Evolutionary conservation across 2,329 filamentous ascomycete genomes (phyloP).

Genomic region (Plectosphaerella plurivora): DNA sequence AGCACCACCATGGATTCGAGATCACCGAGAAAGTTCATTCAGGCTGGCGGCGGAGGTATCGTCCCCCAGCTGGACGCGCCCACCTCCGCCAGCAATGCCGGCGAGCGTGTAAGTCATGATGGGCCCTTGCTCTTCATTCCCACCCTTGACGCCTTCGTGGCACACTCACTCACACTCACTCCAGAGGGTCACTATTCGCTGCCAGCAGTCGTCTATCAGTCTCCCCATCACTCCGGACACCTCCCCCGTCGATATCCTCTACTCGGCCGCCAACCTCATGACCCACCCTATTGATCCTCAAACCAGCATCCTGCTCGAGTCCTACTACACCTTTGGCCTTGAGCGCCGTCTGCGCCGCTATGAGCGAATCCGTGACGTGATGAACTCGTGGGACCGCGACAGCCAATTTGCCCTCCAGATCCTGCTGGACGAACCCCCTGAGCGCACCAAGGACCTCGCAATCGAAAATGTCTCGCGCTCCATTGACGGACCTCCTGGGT

Average conservation of each 20-base stretch:
- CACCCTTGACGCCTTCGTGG: not conserved
- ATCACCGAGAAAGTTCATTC: slow-evolving; percentile 24
- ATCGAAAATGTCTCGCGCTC: slow-evolving; percentile 56
- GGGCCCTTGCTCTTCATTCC: not conserved
- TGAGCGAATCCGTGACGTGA: slow-evolving; percentile 78
- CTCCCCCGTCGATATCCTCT: slow-evolving; percentile 68
- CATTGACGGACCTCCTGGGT: slow-evolving; percentile 58
- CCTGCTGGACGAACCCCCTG: slow-evolving; percentile 50
- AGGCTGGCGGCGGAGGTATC: slow-evolving; percentile 40
- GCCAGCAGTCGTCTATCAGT: slow-evolving; percentile 61
- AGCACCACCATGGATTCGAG: not conserved
- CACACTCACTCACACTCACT: slow-evolving; percentile 17
- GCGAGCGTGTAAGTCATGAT: slow-evolving; percentile 61
- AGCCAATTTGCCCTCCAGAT: slow-evolving; percentile 71
- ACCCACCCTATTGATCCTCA: slow-evolving; percentile 59
- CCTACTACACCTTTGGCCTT: slow-evolving; percentile 69
- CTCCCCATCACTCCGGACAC: slow-evolving; percentile 74
- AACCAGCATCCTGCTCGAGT: slow-evolving; percentile 71
- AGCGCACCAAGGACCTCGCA: slow-evolving; percentile 59
- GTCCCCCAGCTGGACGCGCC: slow-evolving; percentile 66
- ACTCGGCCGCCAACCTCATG: slow-evolving; percentile 59
- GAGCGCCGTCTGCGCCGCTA: slow-evolving; percentile 81
- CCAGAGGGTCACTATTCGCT: slow-evolving; percentile 68
- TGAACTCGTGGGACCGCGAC: slow-evolving; percentile 91
- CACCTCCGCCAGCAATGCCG: slow-evolving; percentile 73